These are phyloP conservation scores for Citrus maxima DNA, from an alignment of 345 rosid species.

Conservation along the genomic window DNA sequence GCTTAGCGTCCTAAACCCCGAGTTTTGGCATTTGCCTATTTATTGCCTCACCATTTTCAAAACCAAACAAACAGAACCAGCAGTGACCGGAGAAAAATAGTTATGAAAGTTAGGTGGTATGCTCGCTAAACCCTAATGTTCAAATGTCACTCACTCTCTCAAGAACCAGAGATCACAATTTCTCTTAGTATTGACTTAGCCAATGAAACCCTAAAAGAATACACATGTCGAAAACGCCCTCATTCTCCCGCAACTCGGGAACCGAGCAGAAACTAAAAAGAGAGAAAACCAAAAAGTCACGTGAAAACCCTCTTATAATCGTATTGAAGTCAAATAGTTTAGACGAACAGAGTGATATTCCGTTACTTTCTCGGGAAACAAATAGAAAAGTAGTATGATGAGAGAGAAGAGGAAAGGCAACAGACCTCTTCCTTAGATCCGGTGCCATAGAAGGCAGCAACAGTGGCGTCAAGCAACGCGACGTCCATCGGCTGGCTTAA, in stretches of 20 bases:
- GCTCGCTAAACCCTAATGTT: background rate
- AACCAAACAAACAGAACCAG: background rate
- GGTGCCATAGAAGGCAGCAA: slow-evolving; percentile 99
- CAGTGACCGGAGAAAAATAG: background rate
- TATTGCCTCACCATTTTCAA: background rate
- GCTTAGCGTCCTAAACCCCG: background rate
- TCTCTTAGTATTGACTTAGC: background rate
- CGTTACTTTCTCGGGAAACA: background rate
- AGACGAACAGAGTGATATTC: background rate
- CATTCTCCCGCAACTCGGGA: background rate
- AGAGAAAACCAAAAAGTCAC: background rate
- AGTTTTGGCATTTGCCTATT: background rate
- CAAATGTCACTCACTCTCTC: background rate
- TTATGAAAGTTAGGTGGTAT: background rate
- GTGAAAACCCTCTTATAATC: background rate
- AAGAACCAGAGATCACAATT: background rate
- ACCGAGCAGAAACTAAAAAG: background rate
- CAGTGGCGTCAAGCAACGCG: slow-evolving; percentile 86
- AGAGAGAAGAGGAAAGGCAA: background rate
- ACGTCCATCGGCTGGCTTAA: slow-evolving; percentile 97
- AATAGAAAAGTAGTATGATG: background rate
- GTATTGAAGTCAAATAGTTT: slow-evolving; percentile 21
- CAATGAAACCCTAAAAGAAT: background rate
- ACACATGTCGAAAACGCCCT: background rate
- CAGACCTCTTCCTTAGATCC: slow-evolving; percentile 99